Conservation (phyloP, 257 asterid species). For the Capsicum chinense region DNA sequence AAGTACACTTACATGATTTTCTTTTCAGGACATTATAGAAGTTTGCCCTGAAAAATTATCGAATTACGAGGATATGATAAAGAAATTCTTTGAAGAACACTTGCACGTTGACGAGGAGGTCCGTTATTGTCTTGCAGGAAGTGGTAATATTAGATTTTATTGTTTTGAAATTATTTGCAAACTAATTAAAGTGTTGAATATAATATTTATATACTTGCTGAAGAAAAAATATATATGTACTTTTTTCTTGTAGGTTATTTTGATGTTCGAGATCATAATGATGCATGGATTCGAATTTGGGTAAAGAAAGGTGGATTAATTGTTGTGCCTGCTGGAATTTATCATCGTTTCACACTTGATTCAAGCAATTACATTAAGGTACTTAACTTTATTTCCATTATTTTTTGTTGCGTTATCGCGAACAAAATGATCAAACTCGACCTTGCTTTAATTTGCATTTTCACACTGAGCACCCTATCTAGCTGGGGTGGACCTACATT, state of each 20-base stretch:
- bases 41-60: conserved; percentile 82
- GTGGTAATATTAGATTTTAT: conserved; percentile 54
- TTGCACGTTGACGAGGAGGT: conserved; percentile 96
- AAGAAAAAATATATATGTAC: too few relatives aligned
- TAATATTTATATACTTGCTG: too few relatives aligned
- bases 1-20: not conserved
- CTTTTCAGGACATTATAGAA: conserved; percentile 71
- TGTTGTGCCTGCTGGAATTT: conserved; percentile 90
- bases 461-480: too few relatives aligned
- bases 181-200: not conserved
- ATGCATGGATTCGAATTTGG: conserved; percentile 87
- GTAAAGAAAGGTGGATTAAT: conserved; percentile 89
- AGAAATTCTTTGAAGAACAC: conserved; percentile 79
- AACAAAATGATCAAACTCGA: not conserved
- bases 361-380: conserved; percentile 77
- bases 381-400: not conserved
- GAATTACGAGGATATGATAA: conserved; percentile 80
- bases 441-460: not conserved
- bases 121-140: conserved; percentile 88
- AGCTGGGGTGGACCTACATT: too few relatives aligned
- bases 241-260: conserved; percentile 65
- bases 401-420: too few relatives aligned
- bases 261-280: conserved; percentile 73
- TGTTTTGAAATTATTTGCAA: not conserved
- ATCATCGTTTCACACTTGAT: conserved; percentile 89